Evolutionary conservation across 768 basidiomycete genomes (phyloP), one percentile per base, ranked within the genome.

Genomic region (Lactifluus rugatus): DNA sequence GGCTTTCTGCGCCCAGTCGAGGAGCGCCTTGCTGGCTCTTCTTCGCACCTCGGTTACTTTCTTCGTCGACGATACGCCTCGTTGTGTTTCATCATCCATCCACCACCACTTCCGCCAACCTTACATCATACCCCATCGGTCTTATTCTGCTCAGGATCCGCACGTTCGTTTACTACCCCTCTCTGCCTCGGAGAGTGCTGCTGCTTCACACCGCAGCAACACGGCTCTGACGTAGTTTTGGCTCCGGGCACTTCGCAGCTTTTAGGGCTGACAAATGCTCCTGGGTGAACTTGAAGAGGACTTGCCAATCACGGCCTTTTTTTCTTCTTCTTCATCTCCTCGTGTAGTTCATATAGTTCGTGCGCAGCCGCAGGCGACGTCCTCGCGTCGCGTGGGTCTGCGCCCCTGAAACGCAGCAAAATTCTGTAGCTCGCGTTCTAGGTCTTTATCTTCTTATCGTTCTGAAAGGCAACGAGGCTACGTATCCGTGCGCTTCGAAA

Each of bases 381-480:
- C 7, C 7, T 13, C n/a, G 23, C 48, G 34, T 41, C 42, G 26
- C 23, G 7, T 19, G 26, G n/a, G 52, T 48, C 25, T 5, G 19
- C 13, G 31, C 37, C 58, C n/a, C 17, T 34, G 51, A 34, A 25
- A 11, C 34, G 11, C 34, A 34, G 11, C 32, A 39, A 49, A 19
- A 6, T 31, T 31, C 16, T 42, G 16, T 2, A 23, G n/a, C 47
- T 49, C n/a, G 46, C 23, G 31, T 42, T 49, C 48, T 26, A 42
- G 41, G 52, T 46, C 28, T 28, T n/a, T 31, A 25, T 48, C n/a
- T 47, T 52, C 28, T 37, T 31, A 34, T 48, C n/a, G 19, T 32
- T 28, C 32, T 58, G 47, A 47, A 54, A 39, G 34, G 39, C n/a
- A 58, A 50, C 34, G 52, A 54, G 47, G 47, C 58, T 58, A 54